Base-by-base conservation (phyloP, 2,329 filamentous ascomycete species). In the Diaporthe sp. region DNA sequence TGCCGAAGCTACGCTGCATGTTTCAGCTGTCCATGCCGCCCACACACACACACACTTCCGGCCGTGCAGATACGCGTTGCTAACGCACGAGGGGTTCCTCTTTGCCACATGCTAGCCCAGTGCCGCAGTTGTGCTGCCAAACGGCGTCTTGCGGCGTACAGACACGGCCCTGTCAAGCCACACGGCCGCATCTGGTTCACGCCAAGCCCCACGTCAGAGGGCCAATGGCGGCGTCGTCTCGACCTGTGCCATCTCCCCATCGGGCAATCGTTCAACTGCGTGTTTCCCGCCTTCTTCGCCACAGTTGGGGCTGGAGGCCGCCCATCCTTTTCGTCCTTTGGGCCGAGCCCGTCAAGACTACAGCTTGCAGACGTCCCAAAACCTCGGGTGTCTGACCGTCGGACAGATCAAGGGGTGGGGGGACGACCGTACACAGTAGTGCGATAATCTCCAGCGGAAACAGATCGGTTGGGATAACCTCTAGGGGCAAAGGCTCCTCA, bases 301-400 rank as follows among this genome's bases (percentile, higher is more conserved):
- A 75, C 74, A 68, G 12, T 51, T 58, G 58, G 58, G 56, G 59
- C 55, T 73, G 66, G 73, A 75, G 74, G 74, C 74, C 74, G 71
- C 74, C 71, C 59, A 9, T 53, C 17, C n/a, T 44, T 27, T 12
- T 12, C 13, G 19, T 17, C 32, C 19, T 35, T 35, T 25, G 19
- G 30, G 50, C 35, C 70, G 30, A 63, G 58, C 37, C 10, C 15
- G 17, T 19, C 35, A 50, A 56, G 30, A 27, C 55, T 58, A 17
- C 37, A 61, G n/a, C 37, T 37, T 25, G 25, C 22, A 22, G 25
- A n/a, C 15, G 32, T 44, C 25, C 25, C 39, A 19, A 19, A 30
- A 17, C 2, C n/a, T 35, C 15, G 19, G 25, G 25, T 13, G 19
- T 9, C 13, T 50, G 13, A 25, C 42, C 8, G 27, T n/a, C 30